Evolutionary conservation across 768 basidiomycete species (phyloP).

Genomic region (Tephrocybe sp.): DNA sequence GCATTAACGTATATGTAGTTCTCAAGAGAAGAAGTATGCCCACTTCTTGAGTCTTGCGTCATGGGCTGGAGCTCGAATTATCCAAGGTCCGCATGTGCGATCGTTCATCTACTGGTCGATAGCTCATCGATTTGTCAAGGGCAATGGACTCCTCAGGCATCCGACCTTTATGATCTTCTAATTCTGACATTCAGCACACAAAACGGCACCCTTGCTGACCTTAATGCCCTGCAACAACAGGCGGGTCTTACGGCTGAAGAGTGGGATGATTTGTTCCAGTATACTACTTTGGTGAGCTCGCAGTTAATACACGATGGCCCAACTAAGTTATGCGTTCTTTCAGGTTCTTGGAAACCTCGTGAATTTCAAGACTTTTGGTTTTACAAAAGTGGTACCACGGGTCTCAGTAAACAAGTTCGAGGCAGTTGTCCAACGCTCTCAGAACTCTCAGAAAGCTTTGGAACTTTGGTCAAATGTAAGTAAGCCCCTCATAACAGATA

Average conservation of each 20-base stretch:
- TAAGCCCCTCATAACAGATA: too few species aligned
- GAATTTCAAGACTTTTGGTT: constrained; percentile 83
- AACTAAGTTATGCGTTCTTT: neutral
- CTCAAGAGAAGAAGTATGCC: constrained; percentile 76
- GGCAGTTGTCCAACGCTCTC: constrained; percentile 59
- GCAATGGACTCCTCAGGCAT: constrained; percentile 78
- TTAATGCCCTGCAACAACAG: constrained; percentile 49
- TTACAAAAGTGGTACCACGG: constrained; percentile 84
- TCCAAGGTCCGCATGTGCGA: constrained; percentile 45
- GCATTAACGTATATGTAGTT: constrained; percentile 36
- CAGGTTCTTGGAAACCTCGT: constrained; percentile 62
- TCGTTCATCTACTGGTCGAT: neutral
- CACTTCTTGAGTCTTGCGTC: constrained; percentile 71
- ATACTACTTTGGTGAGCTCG: constrained; percentile 62
- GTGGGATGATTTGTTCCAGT: constrained; percentile 73
- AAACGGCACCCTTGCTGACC: constrained; percentile 54
- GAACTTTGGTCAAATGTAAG: constrained; percentile 65
- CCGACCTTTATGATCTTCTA: constrained; percentile 68
- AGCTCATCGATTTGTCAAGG: constrained; percentile 29
- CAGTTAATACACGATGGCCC: neutral
- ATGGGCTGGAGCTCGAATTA: constrained; percentile 85
- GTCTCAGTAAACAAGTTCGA: constrained; percentile 60
- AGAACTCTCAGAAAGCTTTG: constrained; percentile 52
- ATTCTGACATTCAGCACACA: constrained; percentile 63
- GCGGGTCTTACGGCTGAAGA: constrained; percentile 58